Conservation (phyloP, 2,329 filamentous ascomycete genomes). For the Microsporum canis region DNA sequence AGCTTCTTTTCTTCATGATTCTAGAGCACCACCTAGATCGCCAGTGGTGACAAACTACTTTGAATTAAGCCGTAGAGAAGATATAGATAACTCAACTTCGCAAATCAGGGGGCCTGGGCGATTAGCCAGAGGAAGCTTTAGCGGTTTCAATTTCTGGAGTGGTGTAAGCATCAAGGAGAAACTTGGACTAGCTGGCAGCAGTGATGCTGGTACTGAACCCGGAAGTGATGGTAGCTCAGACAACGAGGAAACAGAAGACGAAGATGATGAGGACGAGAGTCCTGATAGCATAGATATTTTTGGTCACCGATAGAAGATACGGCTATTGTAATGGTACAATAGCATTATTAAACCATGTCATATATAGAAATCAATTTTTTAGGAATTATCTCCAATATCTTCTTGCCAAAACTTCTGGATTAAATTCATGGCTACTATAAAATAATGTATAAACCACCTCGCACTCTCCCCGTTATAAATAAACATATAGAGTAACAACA, state of each 20-base stretch:
- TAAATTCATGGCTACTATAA: too few relatives aligned
- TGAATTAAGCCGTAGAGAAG: conserved; percentile 5
- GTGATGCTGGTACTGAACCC: conserved; percentile 12
- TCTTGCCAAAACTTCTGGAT: not conserved
- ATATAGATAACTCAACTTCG: conserved; percentile 2
- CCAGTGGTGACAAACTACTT: conserved; percentile 12
- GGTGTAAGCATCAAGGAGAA: conserved; percentile 2
- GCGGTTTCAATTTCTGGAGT: conserved; percentile 4
- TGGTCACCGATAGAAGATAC: conserved; percentile 38
- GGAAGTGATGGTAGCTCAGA: conserved; percentile 1
- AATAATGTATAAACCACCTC: too few relatives aligned
- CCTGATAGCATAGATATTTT: conserved; percentile 37
- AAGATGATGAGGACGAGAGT: conserved; percentile 33
- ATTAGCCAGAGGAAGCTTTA: not conserved
- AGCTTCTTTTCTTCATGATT: not conserved
- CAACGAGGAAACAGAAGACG: conserved; percentile 18
- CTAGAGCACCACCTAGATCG: conserved; percentile 2
- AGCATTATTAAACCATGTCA: not conserved
- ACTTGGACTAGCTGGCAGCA: not conserved
- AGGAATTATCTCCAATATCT: not conserved
- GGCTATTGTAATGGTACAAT: not conserved
- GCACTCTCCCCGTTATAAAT: not conserved
- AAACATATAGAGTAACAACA: not conserved
- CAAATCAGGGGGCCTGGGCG: not conserved
- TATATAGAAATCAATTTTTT: not conserved